A percentile compares a stretch with the other conserved stretches of the same genome.
Conservation (phyloP, 1,139 yeast genomes). For the Magnusiomyces clavatus region DNA sequence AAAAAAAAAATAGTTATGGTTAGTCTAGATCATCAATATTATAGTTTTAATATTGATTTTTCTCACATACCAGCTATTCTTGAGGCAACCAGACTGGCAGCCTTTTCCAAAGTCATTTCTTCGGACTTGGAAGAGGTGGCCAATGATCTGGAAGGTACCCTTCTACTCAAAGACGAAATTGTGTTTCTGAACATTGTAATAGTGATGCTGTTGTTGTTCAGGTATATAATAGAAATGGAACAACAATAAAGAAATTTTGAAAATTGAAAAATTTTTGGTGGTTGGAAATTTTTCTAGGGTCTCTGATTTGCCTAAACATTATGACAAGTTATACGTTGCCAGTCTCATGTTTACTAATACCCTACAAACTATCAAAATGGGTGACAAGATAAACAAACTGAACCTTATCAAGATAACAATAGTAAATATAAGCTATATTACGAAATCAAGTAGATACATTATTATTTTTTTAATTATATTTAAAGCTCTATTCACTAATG, state of each 20-base stretch:
- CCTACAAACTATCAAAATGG: too few relatives aligned
- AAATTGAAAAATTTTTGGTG: too few relatives aligned
- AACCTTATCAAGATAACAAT: too few relatives aligned
- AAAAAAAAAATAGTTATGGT: neutral
- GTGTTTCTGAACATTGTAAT: neutral
- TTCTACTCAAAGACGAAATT: neutral
- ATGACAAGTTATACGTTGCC: too few relatives aligned
- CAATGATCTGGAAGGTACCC: conserved; percentile 1
- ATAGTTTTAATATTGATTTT: neutral
- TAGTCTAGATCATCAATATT: neutral
- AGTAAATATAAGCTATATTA: too few relatives aligned
- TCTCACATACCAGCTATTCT: conserved; percentile 2
- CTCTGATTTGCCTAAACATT: too few relatives aligned
- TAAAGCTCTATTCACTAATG: too few relatives aligned
- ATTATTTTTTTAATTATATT: too few relatives aligned
- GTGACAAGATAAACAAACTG: too few relatives aligned
- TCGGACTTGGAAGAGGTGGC: neutral
- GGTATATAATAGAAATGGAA: neutral
- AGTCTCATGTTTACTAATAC: too few relatives aligned
- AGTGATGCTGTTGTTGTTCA: neutral
- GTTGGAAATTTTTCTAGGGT: too few relatives aligned
- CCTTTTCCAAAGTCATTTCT: neutral
- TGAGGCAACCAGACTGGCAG: conserved; percentile 2
- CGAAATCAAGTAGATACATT: too few relatives aligned
- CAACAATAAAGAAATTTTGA: neutral